Evolutionary conservation across 2,329 filamentous ascomycete genomes (phyloP).

Genomic region (Aschersonia sp.): DNA sequence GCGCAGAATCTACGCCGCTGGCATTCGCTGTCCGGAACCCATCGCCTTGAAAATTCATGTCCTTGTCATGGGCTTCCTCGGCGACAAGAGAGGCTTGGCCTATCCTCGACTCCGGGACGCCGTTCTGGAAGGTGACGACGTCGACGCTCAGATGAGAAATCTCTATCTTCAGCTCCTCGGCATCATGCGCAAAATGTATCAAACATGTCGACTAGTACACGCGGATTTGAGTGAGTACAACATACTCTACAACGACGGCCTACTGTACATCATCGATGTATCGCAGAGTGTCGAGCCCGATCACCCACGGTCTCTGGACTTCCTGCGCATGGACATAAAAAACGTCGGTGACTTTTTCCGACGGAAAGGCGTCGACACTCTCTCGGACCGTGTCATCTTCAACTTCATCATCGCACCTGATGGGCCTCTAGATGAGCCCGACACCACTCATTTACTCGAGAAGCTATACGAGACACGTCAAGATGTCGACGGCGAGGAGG

Average conservation of each 20-base stretch:
- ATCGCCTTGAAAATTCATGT: constrained; percentile 86
- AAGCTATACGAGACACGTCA: constrained; percentile 47
- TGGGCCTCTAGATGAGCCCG: constrained; percentile 45
- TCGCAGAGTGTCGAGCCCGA: constrained; percentile 96
- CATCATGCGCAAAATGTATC: constrained; percentile 88
- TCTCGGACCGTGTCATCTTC: constrained; percentile 70
- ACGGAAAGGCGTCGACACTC: constrained; percentile 66
- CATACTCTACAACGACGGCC: constrained; percentile 70
- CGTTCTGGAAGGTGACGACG: constrained; percentile 53
- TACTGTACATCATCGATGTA: constrained; percentile 90
- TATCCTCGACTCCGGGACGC: constrained; percentile 84
- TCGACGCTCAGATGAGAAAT: constrained; percentile 57
- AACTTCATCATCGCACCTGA: constrained; percentile 60
- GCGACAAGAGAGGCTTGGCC: constrained; percentile 72
- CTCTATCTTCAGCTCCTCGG: constrained; percentile 75
- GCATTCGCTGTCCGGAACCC: constrained; percentile 83
- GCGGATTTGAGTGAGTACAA: constrained; percentile 98
- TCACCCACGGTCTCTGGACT: constrained; percentile 83
- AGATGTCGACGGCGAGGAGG: constrained; percentile 31
- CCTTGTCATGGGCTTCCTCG: constrained; percentile 86
- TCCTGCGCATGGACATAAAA: constrained; percentile 96
- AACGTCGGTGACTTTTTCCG: constrained; percentile 91
- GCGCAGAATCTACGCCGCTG: constrained; percentile 66
- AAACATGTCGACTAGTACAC: constrained; percentile 81
- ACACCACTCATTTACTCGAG: constrained; percentile 48